A percentile compares a stretch with the other conserved stretches of the same genome.
Evolutionary conservation across 2,329 filamentous ascomycete genomes (phyloP).

Genomic region (Hawksworthiomyces lignivorus): DNA sequence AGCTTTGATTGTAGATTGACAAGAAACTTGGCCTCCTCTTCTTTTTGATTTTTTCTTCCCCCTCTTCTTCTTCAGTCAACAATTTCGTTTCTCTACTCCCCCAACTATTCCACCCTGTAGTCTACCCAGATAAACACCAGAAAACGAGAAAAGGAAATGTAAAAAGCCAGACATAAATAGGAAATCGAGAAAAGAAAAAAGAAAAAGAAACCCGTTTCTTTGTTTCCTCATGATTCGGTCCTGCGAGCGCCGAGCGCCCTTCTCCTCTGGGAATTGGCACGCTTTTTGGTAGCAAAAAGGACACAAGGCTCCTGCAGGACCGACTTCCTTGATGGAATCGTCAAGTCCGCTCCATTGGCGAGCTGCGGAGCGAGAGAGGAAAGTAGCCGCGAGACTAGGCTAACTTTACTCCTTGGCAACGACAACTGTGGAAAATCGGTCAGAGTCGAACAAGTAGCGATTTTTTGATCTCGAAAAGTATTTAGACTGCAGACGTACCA

Average conservation of each 20-base stretch:
- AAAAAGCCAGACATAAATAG: not conserved
- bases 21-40: not conserved
- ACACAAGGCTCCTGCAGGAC: not conserved
- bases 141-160: slow-evolving; percentile 2
- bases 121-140: slow-evolving; percentile 3
- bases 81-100: no score
- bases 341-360: not conserved
- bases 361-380: not conserved
- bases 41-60: not conserved
- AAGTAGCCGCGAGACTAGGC: not conserved
- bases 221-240: no score
- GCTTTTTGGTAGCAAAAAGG: not conserved
- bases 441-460: not conserved
- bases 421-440: no score
- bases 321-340: not conserved
- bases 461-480: not conserved
- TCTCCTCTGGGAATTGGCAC: no score
- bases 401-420: slow-evolving; percentile 12
- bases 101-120: not conserved
- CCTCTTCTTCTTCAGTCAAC: no score
- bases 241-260: no score
- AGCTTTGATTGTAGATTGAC: not conserved
- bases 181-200: not conserved
- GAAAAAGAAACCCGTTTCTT: not conserved
- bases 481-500: slow-evolving; percentile 2